A percentile compares a stretch with the other conserved stretches of the same genome.
These are phyloP conservation scores for Ustilago esculenta DNA, from an alignment of 1,284 basidiomycete species.

Conservation along the genomic window DNA sequence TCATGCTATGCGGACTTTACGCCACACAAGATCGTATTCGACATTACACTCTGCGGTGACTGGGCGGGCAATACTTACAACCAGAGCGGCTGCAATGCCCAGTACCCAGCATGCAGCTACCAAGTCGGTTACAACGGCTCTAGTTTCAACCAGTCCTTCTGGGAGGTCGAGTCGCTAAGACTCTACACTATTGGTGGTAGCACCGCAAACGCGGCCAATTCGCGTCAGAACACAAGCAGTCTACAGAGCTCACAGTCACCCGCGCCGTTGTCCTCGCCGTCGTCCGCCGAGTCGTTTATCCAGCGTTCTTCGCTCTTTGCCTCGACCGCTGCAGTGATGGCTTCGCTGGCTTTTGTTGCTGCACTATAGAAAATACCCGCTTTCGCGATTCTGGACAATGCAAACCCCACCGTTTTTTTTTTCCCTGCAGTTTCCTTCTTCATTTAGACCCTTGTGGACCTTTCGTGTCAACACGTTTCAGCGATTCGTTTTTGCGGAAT, in stretches of 20 bases:
- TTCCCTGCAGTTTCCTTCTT: too few species aligned
- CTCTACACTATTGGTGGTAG: constrained; percentile 52
- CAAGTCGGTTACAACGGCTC: constrained; percentile 56
- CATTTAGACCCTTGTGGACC: too few species aligned
- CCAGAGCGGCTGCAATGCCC: constrained; percentile 37
- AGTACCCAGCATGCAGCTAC: constrained; percentile 49
- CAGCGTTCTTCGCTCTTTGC: background rate
- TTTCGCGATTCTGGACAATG: background rate
- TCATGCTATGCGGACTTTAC: constrained; percentile 55
- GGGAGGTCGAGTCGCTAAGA: constrained; percentile 52
- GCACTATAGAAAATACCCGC: constrained; percentile 1
- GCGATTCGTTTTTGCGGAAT: too few species aligned
- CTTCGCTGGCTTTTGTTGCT: constrained; percentile 13
- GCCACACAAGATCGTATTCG: constrained; percentile 57
- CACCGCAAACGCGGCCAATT: constrained; percentile 39
- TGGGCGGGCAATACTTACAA: constrained; percentile 57
- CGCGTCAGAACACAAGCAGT: constrained; percentile 12
- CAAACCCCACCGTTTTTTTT: too few species aligned
- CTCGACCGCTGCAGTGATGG: constrained; percentile 5
- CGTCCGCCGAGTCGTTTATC: background rate
- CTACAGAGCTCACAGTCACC: constrained; percentile 9
- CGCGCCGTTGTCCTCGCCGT: too few species aligned
- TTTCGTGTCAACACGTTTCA: too few species aligned
- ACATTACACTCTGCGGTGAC: constrained; percentile 63
- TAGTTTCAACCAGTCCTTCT: constrained; percentile 56